Conservation (phyloP, 1,284 basidiomycete species). For the Schizophyllum amplum region DNA sequence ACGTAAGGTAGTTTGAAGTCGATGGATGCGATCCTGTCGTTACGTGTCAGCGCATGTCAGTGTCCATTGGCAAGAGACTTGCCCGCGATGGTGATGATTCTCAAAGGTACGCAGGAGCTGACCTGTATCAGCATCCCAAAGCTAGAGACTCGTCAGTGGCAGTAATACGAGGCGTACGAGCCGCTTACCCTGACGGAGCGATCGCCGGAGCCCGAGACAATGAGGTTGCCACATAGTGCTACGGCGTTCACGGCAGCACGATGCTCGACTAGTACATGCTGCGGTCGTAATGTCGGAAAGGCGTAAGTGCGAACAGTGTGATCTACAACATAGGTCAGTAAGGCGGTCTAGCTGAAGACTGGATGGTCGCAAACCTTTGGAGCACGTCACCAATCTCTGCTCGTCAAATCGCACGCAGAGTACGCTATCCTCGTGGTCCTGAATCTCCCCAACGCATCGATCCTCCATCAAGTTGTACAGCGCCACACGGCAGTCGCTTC, state of each 20-base stretch:
- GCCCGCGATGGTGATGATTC: constrained; percentile 76
- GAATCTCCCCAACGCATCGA: constrained; percentile 43
- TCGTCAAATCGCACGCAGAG: constrained; percentile 75
- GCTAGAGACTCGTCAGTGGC: constrained; percentile 18
- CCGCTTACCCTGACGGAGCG: constrained; percentile 47
- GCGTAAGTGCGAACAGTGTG: constrained; percentile 70
- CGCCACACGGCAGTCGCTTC: constrained; percentile 67
- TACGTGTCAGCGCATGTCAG: too few relatives aligned
- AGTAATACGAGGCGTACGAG: too few relatives aligned
- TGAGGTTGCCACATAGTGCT: constrained; percentile 53
- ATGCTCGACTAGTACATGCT: constrained; percentile 60
- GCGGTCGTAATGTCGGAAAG: constrained; percentile 54
- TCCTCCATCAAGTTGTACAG: constrained; percentile 67
- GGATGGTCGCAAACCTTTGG: constrained; percentile 41
- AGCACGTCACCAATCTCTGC: constrained; percentile 69
- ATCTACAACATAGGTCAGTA: constrained; percentile 34
- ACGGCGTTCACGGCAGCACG: constrained; percentile 82
- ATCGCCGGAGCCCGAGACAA: constrained; percentile 82
- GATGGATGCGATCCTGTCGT: constrained; percentile 64
- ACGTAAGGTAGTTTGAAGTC: constrained; percentile 61
- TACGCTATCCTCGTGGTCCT: constrained; percentile 75
- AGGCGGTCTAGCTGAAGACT: constrained; percentile 3
- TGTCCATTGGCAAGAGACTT: constrained; percentile 17
- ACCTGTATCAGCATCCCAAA: constrained; percentile 76
- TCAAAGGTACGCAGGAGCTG: constrained; percentile 61